Percentiles rank a stretch among this genome's conserved stretches.
phyloP scores from a whole-genome alignment of 2,329 filamentous ascomycete genomes.

The Akanthomyces dipterigenus region DNA sequence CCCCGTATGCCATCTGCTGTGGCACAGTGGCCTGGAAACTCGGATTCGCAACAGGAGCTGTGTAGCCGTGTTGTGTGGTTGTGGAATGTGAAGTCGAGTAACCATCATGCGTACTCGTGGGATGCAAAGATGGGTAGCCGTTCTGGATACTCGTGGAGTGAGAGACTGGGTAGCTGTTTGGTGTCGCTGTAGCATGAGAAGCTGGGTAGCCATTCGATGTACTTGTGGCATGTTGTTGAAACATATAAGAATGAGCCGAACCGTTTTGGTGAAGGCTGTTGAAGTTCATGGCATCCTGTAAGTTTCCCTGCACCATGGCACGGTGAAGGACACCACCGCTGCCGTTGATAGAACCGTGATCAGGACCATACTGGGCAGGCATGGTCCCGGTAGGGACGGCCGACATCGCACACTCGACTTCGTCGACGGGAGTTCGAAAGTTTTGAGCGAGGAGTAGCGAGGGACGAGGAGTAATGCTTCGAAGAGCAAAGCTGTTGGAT shows the following conservation, averaged over 20 bases:
- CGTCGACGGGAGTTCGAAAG: constrained; percentile 60
- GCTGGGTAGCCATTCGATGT: not conserved
- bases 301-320: constrained; percentile 20
- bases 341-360: constrained; percentile 11
- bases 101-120: not conserved
- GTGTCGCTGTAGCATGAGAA: not conserved
- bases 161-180: not conserved
- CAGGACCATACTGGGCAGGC: constrained; percentile 9
- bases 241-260: not conserved
- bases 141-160: not conserved
- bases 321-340: constrained; percentile 19
- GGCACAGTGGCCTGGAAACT: not conserved
- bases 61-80: too few species aligned
- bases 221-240: not conserved
- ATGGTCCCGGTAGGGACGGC: constrained; percentile 13
- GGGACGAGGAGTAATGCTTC: constrained; percentile 44
- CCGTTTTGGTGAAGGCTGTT: not conserved
- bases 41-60: not conserved
- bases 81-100: not conserved
- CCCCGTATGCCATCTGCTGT: not conserved
- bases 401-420: constrained; percentile 36
- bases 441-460: constrained; percentile 57
- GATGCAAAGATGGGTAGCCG: not conserved
- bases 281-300: constrained; percentile 14
- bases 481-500: constrained; percentile 34